Percentiles rank a stretch among this genome's conserved stretches.
Evolutionary conservation across 345 rosid species (phyloP).

Genomic region (Arabidopsis arenosa): DNA sequence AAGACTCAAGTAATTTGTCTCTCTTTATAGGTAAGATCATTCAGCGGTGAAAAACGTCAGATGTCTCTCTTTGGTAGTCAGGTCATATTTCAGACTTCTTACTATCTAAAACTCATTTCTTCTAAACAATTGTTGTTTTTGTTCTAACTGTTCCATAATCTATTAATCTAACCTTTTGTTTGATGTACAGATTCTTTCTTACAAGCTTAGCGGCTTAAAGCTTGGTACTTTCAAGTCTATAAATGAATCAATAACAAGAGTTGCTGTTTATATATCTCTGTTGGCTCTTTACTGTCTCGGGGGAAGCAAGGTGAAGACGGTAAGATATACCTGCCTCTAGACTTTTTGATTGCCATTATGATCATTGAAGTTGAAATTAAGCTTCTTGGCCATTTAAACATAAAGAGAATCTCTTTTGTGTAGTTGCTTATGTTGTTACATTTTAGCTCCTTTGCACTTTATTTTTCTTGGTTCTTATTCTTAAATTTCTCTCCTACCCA

Average conservation of each 20-base stretch:
- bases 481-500: constrained; percentile 44
- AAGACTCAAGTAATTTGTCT: constrained; percentile 30
- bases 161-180: constrained; percentile 33
- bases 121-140: constrained; percentile 6
- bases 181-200: constrained; percentile 76
- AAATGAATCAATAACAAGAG: constrained; percentile 89
- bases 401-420: constrained; percentile 4
- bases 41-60: constrained; percentile 93
- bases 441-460: background rate
- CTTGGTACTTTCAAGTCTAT: constrained; percentile 90
- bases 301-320: constrained; percentile 97
- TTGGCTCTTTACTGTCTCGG: constrained; percentile 88
- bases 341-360: constrained; percentile 28
- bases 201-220: constrained; percentile 84
- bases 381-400: constrained; percentile 15
- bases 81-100: constrained; percentile 51
- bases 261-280: constrained; percentile 87
- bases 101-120: background rate
- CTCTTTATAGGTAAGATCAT: constrained; percentile 83
- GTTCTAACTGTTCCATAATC: background rate
- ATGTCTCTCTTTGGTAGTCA: constrained; percentile 83
- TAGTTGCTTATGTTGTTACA: constrained; percentile 14
- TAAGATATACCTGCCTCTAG: constrained; percentile 53
- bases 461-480: constrained; percentile 15
- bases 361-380: constrained; percentile 15